Conservation (phyloP, 441 rosid species). For the Bruguiera hainesii region DNA sequence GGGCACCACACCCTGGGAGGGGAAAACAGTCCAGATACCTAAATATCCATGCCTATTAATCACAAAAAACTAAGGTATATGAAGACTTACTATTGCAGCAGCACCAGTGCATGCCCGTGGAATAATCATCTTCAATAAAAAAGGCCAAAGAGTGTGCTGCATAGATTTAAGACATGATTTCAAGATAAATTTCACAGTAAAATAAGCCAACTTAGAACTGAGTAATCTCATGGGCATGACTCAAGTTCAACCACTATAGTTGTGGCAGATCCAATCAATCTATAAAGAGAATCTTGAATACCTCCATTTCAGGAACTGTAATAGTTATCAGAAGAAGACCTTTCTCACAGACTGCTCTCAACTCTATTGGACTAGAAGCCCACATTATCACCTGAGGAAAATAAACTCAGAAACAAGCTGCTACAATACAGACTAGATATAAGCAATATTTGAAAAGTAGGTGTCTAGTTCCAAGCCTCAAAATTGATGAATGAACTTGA, state of each 20-base stretch:
- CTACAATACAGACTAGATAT: background rate
- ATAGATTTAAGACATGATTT: slow-evolving; percentile 23
- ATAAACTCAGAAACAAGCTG: slow-evolving; percentile 8
- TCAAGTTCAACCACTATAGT: slow-evolving; percentile 14
- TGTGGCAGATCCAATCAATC: too few relatives aligned
- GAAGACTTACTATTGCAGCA: slow-evolving; percentile 65
- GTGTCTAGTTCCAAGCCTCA: too few relatives aligned
- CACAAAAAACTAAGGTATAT: slow-evolving; percentile 8
- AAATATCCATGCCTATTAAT: background rate
- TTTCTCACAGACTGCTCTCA: slow-evolving; percentile 87
- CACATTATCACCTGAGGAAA: slow-evolving; percentile 57
- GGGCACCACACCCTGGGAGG: slow-evolving; percentile 11
- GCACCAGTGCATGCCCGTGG: slow-evolving; percentile 78
- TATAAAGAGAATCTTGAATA: slow-evolving; percentile 18
- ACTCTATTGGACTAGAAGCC: slow-evolving; percentile 52
- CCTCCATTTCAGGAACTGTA: slow-evolving; percentile 99
- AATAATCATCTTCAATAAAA: slow-evolving; percentile 81
- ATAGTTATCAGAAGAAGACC: slow-evolving; percentile 94
- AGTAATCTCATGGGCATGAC: background rate
- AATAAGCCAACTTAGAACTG: background rate
- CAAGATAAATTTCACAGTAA: slow-evolving; percentile 6
- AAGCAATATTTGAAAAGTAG: background rate
- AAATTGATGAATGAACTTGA: too few relatives aligned
- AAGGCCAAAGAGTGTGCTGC: slow-evolving; percentile 98
- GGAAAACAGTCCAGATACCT: slow-evolving; percentile 8